Evolutionary conservation across 306 rosid genomes (phyloP).

Genomic region (Cicer arietinum): DNA sequence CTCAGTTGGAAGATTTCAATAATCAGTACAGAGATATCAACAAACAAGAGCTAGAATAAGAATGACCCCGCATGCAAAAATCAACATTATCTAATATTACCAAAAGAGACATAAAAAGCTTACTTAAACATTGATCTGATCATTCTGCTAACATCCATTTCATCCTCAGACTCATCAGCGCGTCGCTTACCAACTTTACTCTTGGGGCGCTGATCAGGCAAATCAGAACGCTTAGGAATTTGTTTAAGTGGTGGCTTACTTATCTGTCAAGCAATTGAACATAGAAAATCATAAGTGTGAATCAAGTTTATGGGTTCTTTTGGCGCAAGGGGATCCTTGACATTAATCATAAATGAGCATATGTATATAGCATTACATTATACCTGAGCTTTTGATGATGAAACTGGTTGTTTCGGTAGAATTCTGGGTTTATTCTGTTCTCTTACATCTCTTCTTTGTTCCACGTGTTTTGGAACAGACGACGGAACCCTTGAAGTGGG

Average conservation of each 20-base stretch:
- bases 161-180: conserved; percentile 57
- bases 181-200: conserved; percentile 55
- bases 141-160: conserved; percentile 46
- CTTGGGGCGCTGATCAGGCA: conserved; percentile 63
- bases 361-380: neutral
- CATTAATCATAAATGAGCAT: neutral
- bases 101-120: conserved; percentile 28
- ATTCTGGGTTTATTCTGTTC: conserved; percentile 60
- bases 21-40: conserved; percentile 5
- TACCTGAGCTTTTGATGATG: conserved; percentile 70
- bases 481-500: conserved; percentile 51
- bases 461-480: conserved; percentile 55
- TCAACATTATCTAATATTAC: conserved; percentile 7
- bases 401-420: conserved; percentile 59
- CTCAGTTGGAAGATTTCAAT: neutral
- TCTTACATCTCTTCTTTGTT: conserved; percentile 57
- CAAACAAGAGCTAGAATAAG: neutral
- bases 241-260: conserved; percentile 65
- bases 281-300: conserved; percentile 12
- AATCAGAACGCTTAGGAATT: conserved; percentile 44
- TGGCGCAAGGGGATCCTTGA: neutral
- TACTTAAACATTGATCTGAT: conserved; percentile 78
- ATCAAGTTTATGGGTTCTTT: neutral
- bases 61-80: neutral
- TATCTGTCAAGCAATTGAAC: conserved; percentile 51